Percentiles rank a stretch among this genome's conserved stretches.
Conservation (phyloP, 23 red algal genomes). For the Agarophyton chilense region DNA sequence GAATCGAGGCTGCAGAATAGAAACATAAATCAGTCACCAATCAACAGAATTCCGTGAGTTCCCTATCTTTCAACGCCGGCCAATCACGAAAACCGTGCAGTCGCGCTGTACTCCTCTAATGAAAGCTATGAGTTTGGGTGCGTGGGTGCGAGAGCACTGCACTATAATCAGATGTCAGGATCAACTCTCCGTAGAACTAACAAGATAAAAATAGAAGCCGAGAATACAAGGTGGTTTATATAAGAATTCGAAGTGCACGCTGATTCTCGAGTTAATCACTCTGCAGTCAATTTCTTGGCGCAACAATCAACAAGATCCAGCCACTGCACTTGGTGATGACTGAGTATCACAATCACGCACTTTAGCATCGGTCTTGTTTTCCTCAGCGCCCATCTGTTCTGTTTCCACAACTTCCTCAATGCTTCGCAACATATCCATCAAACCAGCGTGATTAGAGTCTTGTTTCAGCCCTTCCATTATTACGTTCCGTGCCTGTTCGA, state of each 20-base stretch:
- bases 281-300: background rate
- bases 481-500: conserved; percentile 22
- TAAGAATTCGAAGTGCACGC: background rate
- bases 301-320: background rate
- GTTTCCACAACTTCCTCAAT: conserved; percentile 29
- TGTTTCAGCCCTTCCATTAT: conserved; percentile 47
- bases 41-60: no score
- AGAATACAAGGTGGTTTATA: background rate
- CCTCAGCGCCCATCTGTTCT: background rate
- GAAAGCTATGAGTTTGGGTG: no score
- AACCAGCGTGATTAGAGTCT: conserved; percentile 53
- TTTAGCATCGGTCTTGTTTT: background rate
- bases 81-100: no score
- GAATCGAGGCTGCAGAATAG: no score
- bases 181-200: background rate
- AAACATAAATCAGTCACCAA: no score
- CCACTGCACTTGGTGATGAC: background rate
- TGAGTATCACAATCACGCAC: background rate
- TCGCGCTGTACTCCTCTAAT: no score
- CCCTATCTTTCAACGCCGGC: no score
- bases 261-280: background rate
- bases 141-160: no score
- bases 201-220: background rate
- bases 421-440: conserved; percentile 47
- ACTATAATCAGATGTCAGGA: no score